Percentiles rank a stretch among this genome's conserved stretches.
These are phyloP conservation scores for Flaveria linearis DNA, from an alignment of 129 eudicot species.

Conservation along the genomic window DNA sequence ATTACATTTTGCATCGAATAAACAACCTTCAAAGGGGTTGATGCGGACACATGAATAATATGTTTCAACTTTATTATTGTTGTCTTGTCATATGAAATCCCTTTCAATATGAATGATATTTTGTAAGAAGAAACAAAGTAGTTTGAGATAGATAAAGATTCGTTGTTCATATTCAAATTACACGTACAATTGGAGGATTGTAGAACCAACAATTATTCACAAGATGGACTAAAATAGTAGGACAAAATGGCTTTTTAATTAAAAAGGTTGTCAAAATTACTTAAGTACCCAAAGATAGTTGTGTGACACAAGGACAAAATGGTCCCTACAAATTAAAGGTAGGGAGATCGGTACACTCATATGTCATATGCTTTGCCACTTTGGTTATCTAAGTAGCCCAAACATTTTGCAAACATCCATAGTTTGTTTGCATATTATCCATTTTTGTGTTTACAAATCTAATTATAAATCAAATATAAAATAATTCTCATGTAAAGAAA, in stretches of 20 bases:
- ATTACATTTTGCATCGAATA: no score
- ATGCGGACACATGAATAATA: no score
- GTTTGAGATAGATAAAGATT: conserved; percentile 9
- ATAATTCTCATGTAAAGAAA: no score
- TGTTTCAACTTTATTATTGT: no score
- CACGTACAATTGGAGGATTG: neutral
- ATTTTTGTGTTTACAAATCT: no score
- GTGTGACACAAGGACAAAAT: neutral
- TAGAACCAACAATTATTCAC: conserved; percentile 1
- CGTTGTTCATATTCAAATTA: neutral
- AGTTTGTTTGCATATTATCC: neutral
- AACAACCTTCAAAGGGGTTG: no score
- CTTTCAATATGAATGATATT: neutral
- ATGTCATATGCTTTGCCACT: neutral
- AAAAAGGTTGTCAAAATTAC: neutral
- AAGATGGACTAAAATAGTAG: neutral
- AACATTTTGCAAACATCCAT: neutral
- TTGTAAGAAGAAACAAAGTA: conserved; percentile 1
- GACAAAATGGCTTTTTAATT: neutral
- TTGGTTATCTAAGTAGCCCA: neutral
- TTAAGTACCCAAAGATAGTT: neutral
- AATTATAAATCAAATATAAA: no score
- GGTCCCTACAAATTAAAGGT: neutral
- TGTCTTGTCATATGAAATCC: neutral
- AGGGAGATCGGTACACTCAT: neutral